Conservation (phyloP, 2,329 filamentous ascomycete species). For the Xylaria sp. region DNA sequence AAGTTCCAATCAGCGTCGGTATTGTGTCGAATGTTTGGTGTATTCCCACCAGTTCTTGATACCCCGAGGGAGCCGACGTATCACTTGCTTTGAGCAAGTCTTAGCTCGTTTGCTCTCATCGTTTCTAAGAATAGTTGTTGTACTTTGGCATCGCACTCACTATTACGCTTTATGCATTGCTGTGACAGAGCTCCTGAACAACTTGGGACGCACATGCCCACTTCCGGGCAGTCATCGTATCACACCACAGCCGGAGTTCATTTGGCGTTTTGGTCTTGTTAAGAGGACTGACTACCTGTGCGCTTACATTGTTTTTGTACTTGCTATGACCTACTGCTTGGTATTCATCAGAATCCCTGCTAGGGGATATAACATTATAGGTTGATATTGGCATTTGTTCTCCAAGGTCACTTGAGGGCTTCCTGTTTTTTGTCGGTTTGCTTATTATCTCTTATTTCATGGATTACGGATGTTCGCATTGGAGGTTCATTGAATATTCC, state of each 20-base stretch:
- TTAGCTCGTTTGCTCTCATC: constrained; percentile 42
- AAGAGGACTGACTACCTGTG: constrained; percentile 23
- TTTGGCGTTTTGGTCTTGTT: constrained; percentile 46
- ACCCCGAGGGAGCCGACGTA: constrained; percentile 34
- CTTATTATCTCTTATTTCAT: constrained; percentile 4
- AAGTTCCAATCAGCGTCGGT: constrained; percentile 8
- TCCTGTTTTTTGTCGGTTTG: constrained; percentile 10
- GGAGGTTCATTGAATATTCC: constrained; percentile 14
- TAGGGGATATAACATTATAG: constrained; percentile 17
- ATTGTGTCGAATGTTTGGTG: constrained; percentile 31
- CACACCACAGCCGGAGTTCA: constrained; percentile 43
- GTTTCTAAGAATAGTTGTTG: constrained; percentile 40
- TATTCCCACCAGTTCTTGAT: constrained; percentile 37
- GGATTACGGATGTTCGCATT: constrained; percentile 21
- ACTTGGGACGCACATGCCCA: constrained; percentile 23
- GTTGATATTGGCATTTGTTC: constrained; percentile 25
- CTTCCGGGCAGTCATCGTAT: constrained; percentile 34
- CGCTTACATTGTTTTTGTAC: constrained; percentile 1
- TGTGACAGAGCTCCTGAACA: constrained; percentile 40
- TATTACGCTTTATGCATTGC: constrained; percentile 42
- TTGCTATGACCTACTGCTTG: constrained; percentile 25
- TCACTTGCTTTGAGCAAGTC: constrained; percentile 22
- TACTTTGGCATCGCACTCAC: constrained; percentile 40
- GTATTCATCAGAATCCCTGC: constrained; percentile 21
- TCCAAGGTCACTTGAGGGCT: constrained; percentile 4